phyloP scores from a whole-genome alignment of 805 yeast species.

The Schwanniomyces occidentalis region DNA sequence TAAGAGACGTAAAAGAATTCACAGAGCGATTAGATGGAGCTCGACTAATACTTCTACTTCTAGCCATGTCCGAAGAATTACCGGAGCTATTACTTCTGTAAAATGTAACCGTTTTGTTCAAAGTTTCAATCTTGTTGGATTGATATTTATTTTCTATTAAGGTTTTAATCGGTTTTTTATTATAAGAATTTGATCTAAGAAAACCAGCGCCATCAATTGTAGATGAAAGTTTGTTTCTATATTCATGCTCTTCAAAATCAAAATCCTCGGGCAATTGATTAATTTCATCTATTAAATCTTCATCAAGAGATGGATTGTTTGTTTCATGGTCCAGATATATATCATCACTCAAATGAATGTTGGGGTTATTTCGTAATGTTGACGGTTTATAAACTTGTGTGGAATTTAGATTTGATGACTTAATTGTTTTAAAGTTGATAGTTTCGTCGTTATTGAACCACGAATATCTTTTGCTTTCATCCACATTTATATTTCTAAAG shows the following conservation, averaged over 20 bases:
- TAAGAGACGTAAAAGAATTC: conserved; percentile 26
- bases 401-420: not conserved
- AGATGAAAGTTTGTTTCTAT: conserved; percentile 5
- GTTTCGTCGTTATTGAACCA: conserved; percentile 32
- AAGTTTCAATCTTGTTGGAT: conserved; percentile 36
- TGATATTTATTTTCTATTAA: conserved; percentile 20
- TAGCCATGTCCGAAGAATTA: conserved; percentile 10
- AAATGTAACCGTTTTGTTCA: conserved; percentile 43
- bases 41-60: conserved; percentile 24
- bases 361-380: not conserved
- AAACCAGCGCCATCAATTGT: conserved; percentile 12
- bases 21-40: conserved; percentile 30
- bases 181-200: conserved; percentile 40
- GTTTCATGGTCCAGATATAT: conserved; percentile 2
- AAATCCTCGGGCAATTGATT: conserved; percentile 39
- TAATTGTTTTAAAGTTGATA: conserved; percentile 11
- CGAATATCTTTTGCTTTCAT: conserved; percentile 21
- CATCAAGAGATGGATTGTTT: conserved; percentile 17
- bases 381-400: not conserved
- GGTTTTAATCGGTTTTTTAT: conserved; percentile 34
- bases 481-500: not conserved
- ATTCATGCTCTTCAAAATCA: conserved; percentile 33
- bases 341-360: not conserved
- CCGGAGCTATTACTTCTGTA: conserved; percentile 29
- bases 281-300: conserved; percentile 36